These are phyloP conservation scores for Cladosporium sp. DNA, from an alignment of 2,329 filamentous ascomycete species.

Conservation along the genomic window DNA sequence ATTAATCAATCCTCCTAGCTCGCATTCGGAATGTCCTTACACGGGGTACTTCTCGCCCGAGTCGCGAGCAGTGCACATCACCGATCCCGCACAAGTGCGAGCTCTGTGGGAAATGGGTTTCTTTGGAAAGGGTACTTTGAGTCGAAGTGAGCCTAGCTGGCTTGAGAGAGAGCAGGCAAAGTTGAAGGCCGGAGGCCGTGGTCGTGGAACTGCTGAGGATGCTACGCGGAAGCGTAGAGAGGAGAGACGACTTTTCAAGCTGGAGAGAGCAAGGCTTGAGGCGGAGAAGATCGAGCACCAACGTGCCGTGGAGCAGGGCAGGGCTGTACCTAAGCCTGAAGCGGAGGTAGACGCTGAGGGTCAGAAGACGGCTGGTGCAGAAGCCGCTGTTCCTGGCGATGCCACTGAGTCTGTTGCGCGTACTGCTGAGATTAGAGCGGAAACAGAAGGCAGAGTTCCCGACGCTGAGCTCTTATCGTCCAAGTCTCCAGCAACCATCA, in stretches of 20 bases:
- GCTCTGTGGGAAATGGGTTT: slow-evolving; percentile 96
- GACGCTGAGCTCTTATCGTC: slow-evolving; percentile 11
- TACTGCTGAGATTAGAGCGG: background rate
- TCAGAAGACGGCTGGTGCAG: background rate
- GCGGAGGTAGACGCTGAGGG: background rate
- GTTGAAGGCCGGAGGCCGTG: slow-evolving; percentile 38
- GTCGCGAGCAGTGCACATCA: slow-evolving; percentile 79
- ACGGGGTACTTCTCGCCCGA: slow-evolving; percentile 74
- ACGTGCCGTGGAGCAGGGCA: slow-evolving; percentile 14
- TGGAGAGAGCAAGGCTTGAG: slow-evolving; percentile 84
- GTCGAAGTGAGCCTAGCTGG: slow-evolving; percentile 94
- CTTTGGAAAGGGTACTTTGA: slow-evolving; percentile 89
- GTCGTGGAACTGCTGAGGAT: slow-evolving; percentile 66
- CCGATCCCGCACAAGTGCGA: slow-evolving; percentile 67
- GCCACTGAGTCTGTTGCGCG: background rate
- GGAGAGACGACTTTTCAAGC: slow-evolving; percentile 78
- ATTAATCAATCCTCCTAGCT: slow-evolving; percentile 58
- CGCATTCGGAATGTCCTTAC: slow-evolving; percentile 61
- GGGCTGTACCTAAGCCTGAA: background rate
- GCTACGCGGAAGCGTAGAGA: slow-evolving; percentile 70
- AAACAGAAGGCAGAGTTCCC: slow-evolving; percentile 1
- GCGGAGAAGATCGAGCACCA: slow-evolving; percentile 64
- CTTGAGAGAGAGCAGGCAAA: slow-evolving; percentile 74
- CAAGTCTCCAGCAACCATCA: background rate
- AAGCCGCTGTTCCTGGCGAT: background rate